Percentiles rank a stretch among this genome's conserved stretches.
Conservation (phyloP, 768 basidiomycete species). For the Suillus weaverae region DNA sequence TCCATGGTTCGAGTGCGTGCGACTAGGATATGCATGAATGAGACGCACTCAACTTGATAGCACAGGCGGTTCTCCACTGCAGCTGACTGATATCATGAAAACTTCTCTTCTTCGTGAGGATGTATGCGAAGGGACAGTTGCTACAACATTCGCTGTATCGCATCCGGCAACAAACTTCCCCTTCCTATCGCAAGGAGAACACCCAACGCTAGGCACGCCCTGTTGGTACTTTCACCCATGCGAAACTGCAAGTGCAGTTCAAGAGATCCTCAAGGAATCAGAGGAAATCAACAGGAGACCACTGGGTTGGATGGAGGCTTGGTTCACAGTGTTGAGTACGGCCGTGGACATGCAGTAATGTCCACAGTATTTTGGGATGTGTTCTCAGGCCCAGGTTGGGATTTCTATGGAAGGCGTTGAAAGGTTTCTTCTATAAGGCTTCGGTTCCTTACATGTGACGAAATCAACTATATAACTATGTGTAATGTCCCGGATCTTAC, state of each 20-base stretch:
- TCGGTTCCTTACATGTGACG: conserved; percentile 6
- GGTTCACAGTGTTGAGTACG: conserved; percentile 74
- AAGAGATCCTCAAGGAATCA: conserved; percentile 63
- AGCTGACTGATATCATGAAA: conserved; percentile 53
- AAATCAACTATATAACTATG: conserved; percentile 1
- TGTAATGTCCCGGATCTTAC: conserved; percentile 4
- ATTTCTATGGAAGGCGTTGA: background rate
- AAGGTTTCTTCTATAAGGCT: background rate
- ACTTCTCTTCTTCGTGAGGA: conserved; percentile 60
- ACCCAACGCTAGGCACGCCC: conserved; percentile 70
- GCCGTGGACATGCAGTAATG: conserved; percentile 53
- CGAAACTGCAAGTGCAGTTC: conserved; percentile 63
- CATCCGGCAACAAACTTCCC: conserved; percentile 60
- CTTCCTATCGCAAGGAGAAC: conserved; percentile 83
- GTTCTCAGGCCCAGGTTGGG: background rate
- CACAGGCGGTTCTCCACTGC: conserved; percentile 65
- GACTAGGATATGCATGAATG: conserved; percentile 4
- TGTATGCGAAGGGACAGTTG: conserved; percentile 42
- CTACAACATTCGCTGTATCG: conserved; percentile 56
- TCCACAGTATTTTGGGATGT: conserved; percentile 7
- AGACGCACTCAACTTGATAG: conserved; percentile 13
- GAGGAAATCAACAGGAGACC: conserved; percentile 18
- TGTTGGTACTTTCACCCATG: conserved; percentile 92
- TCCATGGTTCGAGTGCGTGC: conserved; percentile 67
- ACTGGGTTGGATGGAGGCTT: conserved; percentile 60